Evolutionary conservation across 2,329 filamentous ascomycete species (phyloP), one percentile per base, ranked within the genome.

Genomic region (Aspergillus quadricinctus): DNA sequence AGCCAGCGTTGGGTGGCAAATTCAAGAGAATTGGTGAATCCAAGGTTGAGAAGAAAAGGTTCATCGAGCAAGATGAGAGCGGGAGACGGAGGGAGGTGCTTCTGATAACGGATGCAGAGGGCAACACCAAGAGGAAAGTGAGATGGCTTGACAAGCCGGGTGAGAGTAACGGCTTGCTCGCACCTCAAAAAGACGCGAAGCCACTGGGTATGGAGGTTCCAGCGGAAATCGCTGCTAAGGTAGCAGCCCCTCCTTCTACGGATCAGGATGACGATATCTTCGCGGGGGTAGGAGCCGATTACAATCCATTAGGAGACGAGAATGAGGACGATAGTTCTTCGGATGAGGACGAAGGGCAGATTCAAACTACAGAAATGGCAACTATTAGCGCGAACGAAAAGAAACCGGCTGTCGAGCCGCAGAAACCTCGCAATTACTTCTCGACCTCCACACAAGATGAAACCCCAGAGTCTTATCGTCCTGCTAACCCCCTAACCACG

Each of bases 201-300:
- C 80, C 80, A 3, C 72, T 83, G 55, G 80, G 79, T 1, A 79
- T 80, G 72, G 79, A 81, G 48, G 72, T 81, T 2, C 77, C 79
- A 4, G 74, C 71, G 8, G 75, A 76, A 31, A 61, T 77, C 31
- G 69, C 71, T 19, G 69, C 73, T 2, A 72, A 69, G 55, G 66
- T 66, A 48, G 67, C 69, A 28, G 67, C 66, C 19, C 60, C 66
- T 28, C 64, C 61, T 21, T 69, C 75, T 48, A 75, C 80, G 2
- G 75, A 80, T 5, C 77, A 82, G 5, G 82, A 85, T 43, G 81
- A 81, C 28, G 83, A 87, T 65, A 87, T 88, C 50, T 88, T 87
- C 61, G 81, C 77, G 41, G 84, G 81, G 1, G 82, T 81, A 2
- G 84, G 83, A 1, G 78, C 77, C 4, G 81, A 81, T 49, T 87